These are phyloP conservation scores for Avicennia marina DNA, from an alignment of 257 asterid genomes.

Conservation along the genomic window DNA sequence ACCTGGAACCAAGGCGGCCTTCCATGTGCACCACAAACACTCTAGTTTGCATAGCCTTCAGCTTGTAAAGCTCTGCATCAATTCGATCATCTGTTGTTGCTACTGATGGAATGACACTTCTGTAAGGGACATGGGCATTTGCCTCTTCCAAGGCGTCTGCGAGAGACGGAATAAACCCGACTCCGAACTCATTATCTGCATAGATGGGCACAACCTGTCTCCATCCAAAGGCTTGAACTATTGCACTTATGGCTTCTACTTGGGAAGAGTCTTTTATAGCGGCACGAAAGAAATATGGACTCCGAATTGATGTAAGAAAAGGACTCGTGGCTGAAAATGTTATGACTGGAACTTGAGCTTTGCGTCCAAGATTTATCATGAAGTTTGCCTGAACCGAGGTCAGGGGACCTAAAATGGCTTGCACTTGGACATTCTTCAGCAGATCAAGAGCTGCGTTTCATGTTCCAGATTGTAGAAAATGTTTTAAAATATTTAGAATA, in stretches of 20 bases:
- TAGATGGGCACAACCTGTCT: conserved; percentile 41
- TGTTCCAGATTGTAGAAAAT: too few relatives aligned
- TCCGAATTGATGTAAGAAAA: conserved; percentile 29
- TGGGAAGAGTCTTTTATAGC: conserved; percentile 43
- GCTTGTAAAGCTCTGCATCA: conserved; percentile 8
- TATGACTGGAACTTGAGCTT: conserved; percentile 48
- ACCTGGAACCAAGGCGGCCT: conserved; percentile 3
- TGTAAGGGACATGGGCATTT: conserved; percentile 9
- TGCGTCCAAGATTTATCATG: conserved; percentile 40
- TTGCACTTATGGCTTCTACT: conserved; percentile 35
- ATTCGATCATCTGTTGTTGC: conserved; percentile 17
- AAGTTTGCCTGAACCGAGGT: conserved; percentile 46
- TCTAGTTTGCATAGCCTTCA: conserved; percentile 20
- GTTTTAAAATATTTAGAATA: too few relatives aligned
- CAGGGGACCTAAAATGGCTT: conserved; percentile 56
- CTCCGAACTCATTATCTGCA: conserved; percentile 42
- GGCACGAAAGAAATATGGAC: conserved; percentile 45
- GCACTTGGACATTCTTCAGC: conserved; percentile 48
- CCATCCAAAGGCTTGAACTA: conserved; percentile 47
- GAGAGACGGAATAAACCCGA: conserved; percentile 41
- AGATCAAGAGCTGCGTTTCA: conserved; percentile 51
- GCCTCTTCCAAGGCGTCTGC: conserved; percentile 32
- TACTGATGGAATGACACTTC: conserved; percentile 12
- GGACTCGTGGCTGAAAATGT: conserved; percentile 63
- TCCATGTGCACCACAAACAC: conserved; percentile 21